Evolutionary conservation across 1,284 basidiomycete species (phyloP), one percentile per base, ranked within the genome.

Genomic region (Tilletia walkeri): DNA sequence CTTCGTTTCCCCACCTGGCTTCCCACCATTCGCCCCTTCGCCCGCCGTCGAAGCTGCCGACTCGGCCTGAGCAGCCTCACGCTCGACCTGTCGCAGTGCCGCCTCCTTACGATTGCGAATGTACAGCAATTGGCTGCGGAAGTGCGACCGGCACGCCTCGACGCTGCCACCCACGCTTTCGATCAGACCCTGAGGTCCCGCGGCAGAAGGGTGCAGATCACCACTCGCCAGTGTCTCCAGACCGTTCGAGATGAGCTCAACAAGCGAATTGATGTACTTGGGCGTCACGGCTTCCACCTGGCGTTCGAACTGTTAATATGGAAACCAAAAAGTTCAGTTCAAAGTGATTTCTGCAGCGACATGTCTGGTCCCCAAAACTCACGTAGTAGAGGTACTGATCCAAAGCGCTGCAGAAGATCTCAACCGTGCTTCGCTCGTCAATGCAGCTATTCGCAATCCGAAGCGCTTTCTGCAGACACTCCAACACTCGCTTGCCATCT

Each of bases 141-240:
- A 98, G 85, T 99, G 95, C 70, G 92, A 87, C 0, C 88, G 87
- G 75, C 96, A 95, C 89, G 93, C 92, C 63, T 97, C 94, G 6
- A 93, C 92, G 3, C 91, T 91, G 4, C 59, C 59, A 76, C 93
- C 90, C 0, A 93, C 90, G 9, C 92, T 92, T 80, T 97, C 94
- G 70, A 96, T 88, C 24, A 95, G 87, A 16, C 93, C 93, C 2
- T 81, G 39, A 7, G 59, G 89, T 71, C 74, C 14, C 5, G 67
- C 36, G 4, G 20, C 48, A 34, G 69, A 56, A 47, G 65, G 66
- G 16, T 61, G 47, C 34, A 69, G 41, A 34, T 53, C 71, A 30
- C 56, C 68, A 14, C 14, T 70, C 70, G 36, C 70, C 69, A 5
- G 75, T 68, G 6, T 39, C 67, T 78, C 73, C 38, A 83, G 69